Evolutionary conservation across 1,284 basidiomycete genomes (phyloP).

Genomic region (Pyrrhoderma noxium): DNA sequence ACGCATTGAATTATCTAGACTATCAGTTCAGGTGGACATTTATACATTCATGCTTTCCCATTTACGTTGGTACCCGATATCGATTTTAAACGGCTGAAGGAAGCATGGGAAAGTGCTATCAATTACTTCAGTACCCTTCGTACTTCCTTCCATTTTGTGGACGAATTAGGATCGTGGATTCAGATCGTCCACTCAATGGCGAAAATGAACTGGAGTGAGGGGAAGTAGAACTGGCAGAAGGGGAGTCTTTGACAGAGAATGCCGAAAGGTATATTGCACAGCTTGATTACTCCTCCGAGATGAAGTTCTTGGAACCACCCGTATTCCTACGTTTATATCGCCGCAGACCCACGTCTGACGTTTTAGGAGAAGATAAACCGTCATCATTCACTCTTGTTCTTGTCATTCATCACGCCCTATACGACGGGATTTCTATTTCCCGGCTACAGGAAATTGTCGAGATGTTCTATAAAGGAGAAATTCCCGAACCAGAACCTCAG

Average conservation of each 20-base stretch:
- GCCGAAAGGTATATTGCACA: constrained; percentile 21
- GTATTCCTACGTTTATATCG: constrained; percentile 31
- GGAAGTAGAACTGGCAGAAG: constrained; percentile 10
- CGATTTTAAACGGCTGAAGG: constrained; percentile 27
- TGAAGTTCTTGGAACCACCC: constrained; percentile 28
- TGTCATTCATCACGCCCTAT: constrained; percentile 44
- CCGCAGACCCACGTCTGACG: constrained; percentile 10
- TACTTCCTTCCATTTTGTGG: constrained; percentile 41
- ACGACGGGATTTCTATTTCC: constrained; percentile 40
- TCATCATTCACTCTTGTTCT: constrained; percentile 29
- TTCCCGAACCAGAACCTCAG: constrained; percentile 22
- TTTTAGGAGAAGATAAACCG: not conserved
- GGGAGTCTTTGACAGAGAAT: constrained; percentile 16
- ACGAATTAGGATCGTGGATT: constrained; percentile 34
- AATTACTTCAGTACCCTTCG: constrained; percentile 34
- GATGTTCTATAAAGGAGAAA: constrained; percentile 27
- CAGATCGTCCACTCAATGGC: constrained; percentile 35
- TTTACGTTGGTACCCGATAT: constrained; percentile 28
- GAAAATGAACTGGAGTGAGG: constrained; percentile 31
- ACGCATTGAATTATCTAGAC: constrained; percentile 31
- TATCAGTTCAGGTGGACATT: constrained; percentile 34
- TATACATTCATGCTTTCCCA: constrained; percentile 43
- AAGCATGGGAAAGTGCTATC: constrained; percentile 32
- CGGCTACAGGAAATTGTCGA: constrained; percentile 32
- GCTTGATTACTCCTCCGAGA: constrained; percentile 23